Conservation (phyloP, 1,284 basidiomycete genomes). For the Jaminaea rosea region DNA sequence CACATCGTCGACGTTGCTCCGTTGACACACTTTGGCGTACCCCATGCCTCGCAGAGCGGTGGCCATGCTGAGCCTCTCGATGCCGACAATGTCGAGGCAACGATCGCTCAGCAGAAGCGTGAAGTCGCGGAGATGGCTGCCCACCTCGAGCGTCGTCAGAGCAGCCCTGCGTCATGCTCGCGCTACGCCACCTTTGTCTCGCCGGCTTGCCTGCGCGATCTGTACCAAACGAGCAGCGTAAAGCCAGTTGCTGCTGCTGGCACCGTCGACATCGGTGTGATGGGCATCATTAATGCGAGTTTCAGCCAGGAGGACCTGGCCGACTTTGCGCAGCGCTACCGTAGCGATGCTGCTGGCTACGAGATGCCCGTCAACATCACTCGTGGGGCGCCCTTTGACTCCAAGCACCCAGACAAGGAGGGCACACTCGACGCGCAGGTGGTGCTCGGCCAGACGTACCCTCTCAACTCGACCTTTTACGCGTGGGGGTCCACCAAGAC, state of each 20-base stretch:
- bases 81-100: not conserved
- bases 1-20: slow-evolving; percentile 5
- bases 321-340: not conserved
- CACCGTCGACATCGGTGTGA: slow-evolving; percentile 6
- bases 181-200: slow-evolving; percentile 7
- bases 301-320: slow-evolving; percentile 8
- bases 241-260: not conserved
- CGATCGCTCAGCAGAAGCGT: too few species aligned
- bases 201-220: slow-evolving; percentile 7
- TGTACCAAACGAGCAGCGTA: slow-evolving; percentile 3
- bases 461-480: slow-evolving; percentile 3
- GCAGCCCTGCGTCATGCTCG: slow-evolving; percentile 2
- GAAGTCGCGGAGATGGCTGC: not conserved
- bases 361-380: not conserved
- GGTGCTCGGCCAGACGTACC: slow-evolving; percentile 4
- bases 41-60: not conserved
- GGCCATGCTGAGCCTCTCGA: not conserved
- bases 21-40: slow-evolving; percentile 3
- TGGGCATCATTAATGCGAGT: slow-evolving; percentile 10
- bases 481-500: slow-evolving; percentile 1
- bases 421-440: slow-evolving; percentile 8
- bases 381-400: not conserved
- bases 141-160: not conserved
- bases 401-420: not conserved
- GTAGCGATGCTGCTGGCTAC: not conserved